Evolutionary conservation across 1,139 yeast genomes (phyloP), one percentile per base, ranked within the genome.

Genomic region (Arxiozyma heterogenica): DNA sequence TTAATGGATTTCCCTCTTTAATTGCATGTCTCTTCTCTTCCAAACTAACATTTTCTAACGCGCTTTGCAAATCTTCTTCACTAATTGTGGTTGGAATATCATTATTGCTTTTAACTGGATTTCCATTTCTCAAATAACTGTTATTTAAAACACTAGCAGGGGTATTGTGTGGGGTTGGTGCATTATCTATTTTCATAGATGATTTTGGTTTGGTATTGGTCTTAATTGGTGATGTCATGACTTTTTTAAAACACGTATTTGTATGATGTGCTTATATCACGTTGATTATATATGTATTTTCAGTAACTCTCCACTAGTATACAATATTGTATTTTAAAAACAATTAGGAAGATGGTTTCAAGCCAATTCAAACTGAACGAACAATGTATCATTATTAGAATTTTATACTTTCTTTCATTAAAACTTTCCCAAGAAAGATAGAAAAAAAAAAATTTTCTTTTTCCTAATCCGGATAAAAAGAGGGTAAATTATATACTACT

Each of bases 101-200:
- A 51, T 95, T 85, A 49, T 91, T 48, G 27, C 51, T 82, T 55
- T 87, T 85, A 11, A 82, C 76, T 18, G 95, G 95, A 59, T 83
- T 81, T 58, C 83, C 81, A 58, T 78, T 79, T 72, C 79, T 83
- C 69, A 86, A 77, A 70, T 82, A 90, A 51, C 93, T 85, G 58
- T 82, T 83, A 49, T 88, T 80, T 46, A 64, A 54, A 46, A 86
- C 87, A 38, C 95, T 84, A 4, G 98, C 87, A 25, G 99, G 99
- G 1, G 99, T 93, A 77, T 93, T 93, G 70, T 94, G 98, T 15
- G 99, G 99, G 1, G 99, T 93, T 51, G 99, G 98, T 5, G 98
- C 98, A 68, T 85, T 83, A 62, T 95, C 86, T 63, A 90, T 82
- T 69, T 87, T 89, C 67, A 85, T 64, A 3, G 66, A 64, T 25